A percentile compares a stretch with the other conserved stretches of the same genome.
Evolutionary conservation across 306 rosid species (phyloP).

Genomic region (Malus asiatica): DNA sequence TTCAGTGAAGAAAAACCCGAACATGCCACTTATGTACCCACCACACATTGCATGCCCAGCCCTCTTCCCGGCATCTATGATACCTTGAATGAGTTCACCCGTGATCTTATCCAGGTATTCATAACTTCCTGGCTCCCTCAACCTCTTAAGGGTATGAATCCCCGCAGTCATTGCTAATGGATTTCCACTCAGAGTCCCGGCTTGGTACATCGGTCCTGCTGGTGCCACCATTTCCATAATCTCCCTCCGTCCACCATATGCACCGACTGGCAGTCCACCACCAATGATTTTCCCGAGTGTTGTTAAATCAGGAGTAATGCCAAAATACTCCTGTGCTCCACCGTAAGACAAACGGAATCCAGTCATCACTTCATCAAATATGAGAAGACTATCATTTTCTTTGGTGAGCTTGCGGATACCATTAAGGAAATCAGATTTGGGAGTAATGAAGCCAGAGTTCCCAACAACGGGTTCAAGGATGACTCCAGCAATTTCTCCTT

Average conservation of each 20-base stretch:
- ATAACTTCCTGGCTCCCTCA: constrained; percentile 72
- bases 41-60: constrained; percentile 92
- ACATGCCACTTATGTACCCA: constrained; percentile 83
- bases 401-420: constrained; percentile 65
- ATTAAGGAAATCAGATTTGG: constrained; percentile 56
- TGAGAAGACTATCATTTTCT: constrained; percentile 59
- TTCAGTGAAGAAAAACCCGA: constrained; percentile 88
- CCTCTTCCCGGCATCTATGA: constrained; percentile 69
- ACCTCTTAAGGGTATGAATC: constrained; percentile 72
- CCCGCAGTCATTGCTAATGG: constrained; percentile 99
- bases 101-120: constrained; percentile 71
- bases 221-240: constrained; percentile 97
- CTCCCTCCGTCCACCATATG: constrained; percentile 90
- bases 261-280: constrained; percentile 93
- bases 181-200: constrained; percentile 90
- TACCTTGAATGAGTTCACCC: constrained; percentile 65
- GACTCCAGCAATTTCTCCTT: constrained; percentile 65
- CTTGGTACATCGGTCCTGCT: constrained; percentile 95
- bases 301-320: constrained; percentile 71
- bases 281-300: constrained; percentile 95
- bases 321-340: constrained; percentile 91
- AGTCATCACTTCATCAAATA: constrained; percentile 93
- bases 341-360: constrained; percentile 94
- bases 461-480: constrained; percentile 96
- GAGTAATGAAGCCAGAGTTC: constrained; percentile 77